A percentile compares a stretch with the other conserved stretches of the same genome.
These are phyloP conservation scores for Hypoxylon sp. DNA, from an alignment of 2,329 filamentous ascomycete species.

Conservation along the genomic window DNA sequence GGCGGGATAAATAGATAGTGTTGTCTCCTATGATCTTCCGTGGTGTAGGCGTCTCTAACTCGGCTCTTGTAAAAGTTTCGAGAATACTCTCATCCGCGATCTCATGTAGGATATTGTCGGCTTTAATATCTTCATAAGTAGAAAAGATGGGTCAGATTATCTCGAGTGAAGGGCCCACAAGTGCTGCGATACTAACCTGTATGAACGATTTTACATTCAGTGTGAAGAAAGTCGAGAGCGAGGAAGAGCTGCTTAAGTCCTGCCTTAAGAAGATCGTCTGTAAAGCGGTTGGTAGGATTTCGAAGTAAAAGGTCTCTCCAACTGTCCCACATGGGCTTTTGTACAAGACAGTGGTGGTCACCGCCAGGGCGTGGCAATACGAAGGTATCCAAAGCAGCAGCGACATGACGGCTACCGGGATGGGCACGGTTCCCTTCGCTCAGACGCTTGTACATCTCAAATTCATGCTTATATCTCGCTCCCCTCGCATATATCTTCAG, in stretches of 20 bases:
- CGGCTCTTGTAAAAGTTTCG: constrained; percentile 58
- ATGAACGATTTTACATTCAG: constrained; percentile 62
- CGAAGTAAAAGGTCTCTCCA: constrained; percentile 57
- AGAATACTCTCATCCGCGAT: constrained; percentile 60
- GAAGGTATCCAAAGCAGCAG: constrained; percentile 4
- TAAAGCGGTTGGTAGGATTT: constrained; percentile 58
- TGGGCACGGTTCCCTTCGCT: not conserved
- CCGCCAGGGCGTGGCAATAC: not conserved
- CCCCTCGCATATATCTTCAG: constrained; percentile 4
- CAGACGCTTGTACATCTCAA: not conserved
- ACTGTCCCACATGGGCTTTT: constrained; percentile 54
- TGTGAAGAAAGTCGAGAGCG: constrained; percentile 63
- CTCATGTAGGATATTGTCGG: constrained; percentile 64
- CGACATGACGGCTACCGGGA: not conserved
- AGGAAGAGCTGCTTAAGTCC: constrained; percentile 59
- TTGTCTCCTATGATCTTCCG: constrained; percentile 60
- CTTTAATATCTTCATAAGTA: constrained; percentile 58
- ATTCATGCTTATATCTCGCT: not conserved
- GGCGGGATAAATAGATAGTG: constrained; percentile 59
- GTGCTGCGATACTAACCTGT: constrained; percentile 56
- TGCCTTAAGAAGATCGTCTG: constrained; percentile 54
- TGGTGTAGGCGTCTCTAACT: constrained; percentile 58
- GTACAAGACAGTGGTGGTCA: constrained; percentile 5
- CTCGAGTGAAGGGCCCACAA: not conserved
- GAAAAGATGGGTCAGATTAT: not conserved